Conservation (phyloP, 208 protist genomes). For the Kentomonas sorsogonicus region DNA sequence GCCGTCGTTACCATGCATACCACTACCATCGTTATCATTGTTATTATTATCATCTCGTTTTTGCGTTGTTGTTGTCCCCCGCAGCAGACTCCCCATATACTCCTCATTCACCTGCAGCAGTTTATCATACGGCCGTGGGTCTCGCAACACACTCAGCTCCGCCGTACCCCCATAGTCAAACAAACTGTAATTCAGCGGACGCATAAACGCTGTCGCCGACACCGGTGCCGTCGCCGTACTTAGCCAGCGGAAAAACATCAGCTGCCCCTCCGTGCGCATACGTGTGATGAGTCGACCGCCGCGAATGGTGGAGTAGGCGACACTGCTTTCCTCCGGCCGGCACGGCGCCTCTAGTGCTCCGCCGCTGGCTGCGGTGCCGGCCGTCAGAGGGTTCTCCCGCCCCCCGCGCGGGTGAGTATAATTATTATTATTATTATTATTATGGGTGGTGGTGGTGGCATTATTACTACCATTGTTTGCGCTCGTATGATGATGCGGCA, state of each 20-base stretch:
- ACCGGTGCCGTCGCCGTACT: conserved; percentile 29
- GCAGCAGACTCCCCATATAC: too few species aligned
- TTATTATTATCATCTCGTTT: too few species aligned
- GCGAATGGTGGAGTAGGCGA: conserved; percentile 24
- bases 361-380: conserved; percentile 13
- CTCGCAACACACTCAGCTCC: conserved; percentile 20
- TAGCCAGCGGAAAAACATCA: conserved; percentile 26
- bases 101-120: conserved; percentile 14
- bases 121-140: conserved; percentile 9
- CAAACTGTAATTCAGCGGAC: conserved; percentile 23
- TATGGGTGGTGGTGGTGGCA: too few species aligned
- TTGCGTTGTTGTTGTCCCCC: too few species aligned
- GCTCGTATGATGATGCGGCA: too few species aligned
- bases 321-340: conserved; percentile 21
- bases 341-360: conserved; percentile 16
- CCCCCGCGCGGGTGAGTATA: too few species aligned
- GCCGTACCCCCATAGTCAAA: conserved; percentile 51
- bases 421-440: too few species aligned
- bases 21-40: too few species aligned
- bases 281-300: conserved; percentile 25
- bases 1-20: too few species aligned
- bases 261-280: conserved; percentile 22
- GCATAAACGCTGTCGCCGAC: conserved; percentile 38
- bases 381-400: too few species aligned
- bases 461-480: too few species aligned